phyloP scores from a whole-genome alignment of 345 rosid genomes.

The Trapa bicornis region DNA sequence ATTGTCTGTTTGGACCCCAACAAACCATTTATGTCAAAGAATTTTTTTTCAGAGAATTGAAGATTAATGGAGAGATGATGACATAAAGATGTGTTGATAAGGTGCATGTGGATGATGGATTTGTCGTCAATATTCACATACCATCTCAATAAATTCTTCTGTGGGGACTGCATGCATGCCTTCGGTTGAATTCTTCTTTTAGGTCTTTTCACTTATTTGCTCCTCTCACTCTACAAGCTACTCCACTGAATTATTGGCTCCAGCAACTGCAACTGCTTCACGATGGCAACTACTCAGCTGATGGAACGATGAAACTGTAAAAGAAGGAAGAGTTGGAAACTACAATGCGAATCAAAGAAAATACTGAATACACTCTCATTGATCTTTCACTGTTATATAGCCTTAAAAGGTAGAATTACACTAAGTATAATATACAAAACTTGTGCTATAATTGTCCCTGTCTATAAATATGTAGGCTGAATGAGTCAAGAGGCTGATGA shows the following conservation, averaged over 20 bases:
- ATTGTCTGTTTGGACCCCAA: not conserved
- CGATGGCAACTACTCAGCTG: not conserved
- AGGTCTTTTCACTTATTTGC: not conserved
- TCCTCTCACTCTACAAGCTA: not conserved
- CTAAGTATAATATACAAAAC: too few species aligned
- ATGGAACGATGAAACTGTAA: not conserved
- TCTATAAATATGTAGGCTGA: slow-evolving; percentile 1
- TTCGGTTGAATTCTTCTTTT: slow-evolving; percentile 4
- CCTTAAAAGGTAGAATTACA: too few species aligned
- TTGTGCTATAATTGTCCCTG: not conserved
- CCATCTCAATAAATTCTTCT: not conserved
- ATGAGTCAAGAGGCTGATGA: slow-evolving; percentile 6
- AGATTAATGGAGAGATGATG: slow-evolving; percentile 3
- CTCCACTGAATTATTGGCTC: slow-evolving; percentile 1
- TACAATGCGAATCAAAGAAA: too few species aligned
- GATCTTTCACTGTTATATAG: too few species aligned
- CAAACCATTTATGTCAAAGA: not conserved
- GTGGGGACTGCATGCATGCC: not conserved
- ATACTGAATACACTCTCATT: too few species aligned
- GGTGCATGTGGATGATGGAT: slow-evolving; percentile 5
- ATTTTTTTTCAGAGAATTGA: not conserved
- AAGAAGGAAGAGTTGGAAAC: too few species aligned
- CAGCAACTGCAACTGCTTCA: slow-evolving; percentile 2
- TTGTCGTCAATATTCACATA: not conserved
- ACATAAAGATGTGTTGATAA: slow-evolving; percentile 11